These are phyloP conservation scores for Singerocomus inundabilis DNA, from an alignment of 1,284 basidiomycete genomes.

Conservation along the genomic window DNA sequence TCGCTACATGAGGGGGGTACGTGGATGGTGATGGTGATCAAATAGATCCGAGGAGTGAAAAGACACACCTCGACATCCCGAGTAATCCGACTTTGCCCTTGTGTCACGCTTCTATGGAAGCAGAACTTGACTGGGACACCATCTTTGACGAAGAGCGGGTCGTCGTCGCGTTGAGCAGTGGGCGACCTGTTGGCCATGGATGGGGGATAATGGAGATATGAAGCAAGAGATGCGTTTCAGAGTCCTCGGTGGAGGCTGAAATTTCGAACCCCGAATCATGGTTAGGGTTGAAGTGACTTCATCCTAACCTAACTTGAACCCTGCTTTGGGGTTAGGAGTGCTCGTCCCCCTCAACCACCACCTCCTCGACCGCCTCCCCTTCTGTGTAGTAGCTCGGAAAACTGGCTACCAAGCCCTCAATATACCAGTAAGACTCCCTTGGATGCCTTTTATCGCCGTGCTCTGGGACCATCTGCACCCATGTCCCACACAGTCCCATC, in stretches of 20 bases:
- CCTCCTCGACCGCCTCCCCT: conserved; percentile 2
- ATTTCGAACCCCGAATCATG: conserved; percentile 30
- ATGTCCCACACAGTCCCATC: conserved; percentile 50
- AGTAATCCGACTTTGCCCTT: conserved; percentile 22
- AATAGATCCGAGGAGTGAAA: not conserved
- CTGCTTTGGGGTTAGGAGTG: no score
- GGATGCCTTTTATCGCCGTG: conserved; percentile 17
- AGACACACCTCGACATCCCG: conserved; percentile 23
- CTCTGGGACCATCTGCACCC: conserved; percentile 52
- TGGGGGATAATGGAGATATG: no score
- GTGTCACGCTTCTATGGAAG: conserved; percentile 28
- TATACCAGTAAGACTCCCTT: conserved; percentile 27
- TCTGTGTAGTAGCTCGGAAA: conserved; percentile 31
- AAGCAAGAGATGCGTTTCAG: not conserved
- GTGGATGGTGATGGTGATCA: not conserved
- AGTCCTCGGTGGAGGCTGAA: conserved; percentile 6
- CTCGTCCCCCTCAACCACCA: conserved; percentile 4
- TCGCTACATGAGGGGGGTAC: conserved; percentile 8
- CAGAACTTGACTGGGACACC: conserved; percentile 26
- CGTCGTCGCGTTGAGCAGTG: not conserved
- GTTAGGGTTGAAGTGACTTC: conserved; percentile 31
- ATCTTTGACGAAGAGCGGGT: conserved; percentile 25
- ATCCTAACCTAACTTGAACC: conserved; percentile 10
- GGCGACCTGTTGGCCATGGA: conserved; percentile 10
- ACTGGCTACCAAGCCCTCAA: conserved; percentile 25